Conservation (phyloP, 371 early-diverging fungal species). For the Mucor mucedo region DNA sequence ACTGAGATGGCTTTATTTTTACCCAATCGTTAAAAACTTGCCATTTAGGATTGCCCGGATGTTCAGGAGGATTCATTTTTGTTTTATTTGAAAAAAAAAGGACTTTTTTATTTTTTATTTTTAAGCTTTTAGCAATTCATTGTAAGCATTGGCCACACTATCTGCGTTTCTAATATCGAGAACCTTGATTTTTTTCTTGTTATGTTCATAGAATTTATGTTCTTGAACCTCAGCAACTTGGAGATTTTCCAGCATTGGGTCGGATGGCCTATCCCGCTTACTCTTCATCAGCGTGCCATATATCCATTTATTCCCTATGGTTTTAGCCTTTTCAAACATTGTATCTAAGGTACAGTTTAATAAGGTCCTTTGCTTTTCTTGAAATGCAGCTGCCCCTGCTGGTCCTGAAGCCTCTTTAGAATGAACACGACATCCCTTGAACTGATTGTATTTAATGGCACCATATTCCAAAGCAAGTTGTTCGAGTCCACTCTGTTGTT, state of each 20-base stretch:
- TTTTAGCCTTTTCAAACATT: constrained; percentile 8
- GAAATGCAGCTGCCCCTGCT: neutral
- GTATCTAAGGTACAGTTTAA: constrained; percentile 5
- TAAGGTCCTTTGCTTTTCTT: neutral
- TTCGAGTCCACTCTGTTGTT: constrained; percentile 25
- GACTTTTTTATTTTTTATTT: too few relatives aligned
- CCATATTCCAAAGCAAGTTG: constrained; percentile 19
- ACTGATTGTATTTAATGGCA: constrained; percentile 11
- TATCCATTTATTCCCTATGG: constrained; percentile 6
- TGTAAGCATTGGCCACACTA: too few relatives aligned
- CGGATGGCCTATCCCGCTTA: too few relatives aligned
- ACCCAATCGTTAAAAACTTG: constrained; percentile 26
- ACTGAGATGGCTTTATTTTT: constrained; percentile 11
- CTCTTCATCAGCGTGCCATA: constrained; percentile 2
- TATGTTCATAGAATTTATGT: too few relatives aligned
- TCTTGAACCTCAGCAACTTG: neutral
- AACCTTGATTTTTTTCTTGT: too few relatives aligned
- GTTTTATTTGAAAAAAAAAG: too few relatives aligned
- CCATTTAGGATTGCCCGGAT: constrained; percentile 35
- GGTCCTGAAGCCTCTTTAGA: neutral
- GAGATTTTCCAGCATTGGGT: too few relatives aligned
- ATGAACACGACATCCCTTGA: neutral
- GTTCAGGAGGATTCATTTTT: constrained; percentile 17
- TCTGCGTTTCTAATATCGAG: too few relatives aligned
- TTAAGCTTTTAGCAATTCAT: too few relatives aligned